Evolutionary conservation across 2,329 filamentous ascomycete genomes (phyloP).

Genomic region (Talaromyces atroroseus): DNA sequence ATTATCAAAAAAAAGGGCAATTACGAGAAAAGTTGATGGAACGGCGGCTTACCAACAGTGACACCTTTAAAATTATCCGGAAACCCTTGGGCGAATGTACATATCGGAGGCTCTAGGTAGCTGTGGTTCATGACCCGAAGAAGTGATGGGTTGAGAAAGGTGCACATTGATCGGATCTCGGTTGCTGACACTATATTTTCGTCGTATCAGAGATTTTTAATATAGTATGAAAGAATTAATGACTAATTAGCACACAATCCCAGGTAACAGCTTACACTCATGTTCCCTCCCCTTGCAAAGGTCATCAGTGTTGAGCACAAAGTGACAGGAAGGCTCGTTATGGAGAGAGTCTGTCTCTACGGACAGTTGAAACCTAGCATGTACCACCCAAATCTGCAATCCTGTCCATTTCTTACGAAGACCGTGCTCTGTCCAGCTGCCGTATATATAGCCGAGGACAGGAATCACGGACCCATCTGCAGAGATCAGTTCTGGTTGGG

Average conservation of each 20-base stretch:
- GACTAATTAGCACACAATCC: too few species aligned
- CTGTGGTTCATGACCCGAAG: constrained; percentile 6
- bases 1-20: background rate
- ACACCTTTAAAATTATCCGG: constrained; percentile 4
- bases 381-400: constrained; percentile 2
- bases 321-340: constrained; percentile 1
- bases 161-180: constrained; percentile 2
- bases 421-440: constrained; percentile 3
- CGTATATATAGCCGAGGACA: constrained; percentile 9
- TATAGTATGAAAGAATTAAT: background rate
- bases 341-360: background rate
- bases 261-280: background rate
- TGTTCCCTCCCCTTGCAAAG: constrained; percentile 1
- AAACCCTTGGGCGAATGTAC: background rate
- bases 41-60: background rate
- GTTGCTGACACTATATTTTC: background rate
- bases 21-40: too few species aligned
- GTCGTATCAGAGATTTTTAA: background rate
- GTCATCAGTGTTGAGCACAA: constrained; percentile 4
- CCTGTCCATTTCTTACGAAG: constrained; percentile 3
- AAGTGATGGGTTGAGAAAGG: constrained; percentile 8
- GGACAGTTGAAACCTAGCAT: background rate
- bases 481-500: constrained; percentile 2
- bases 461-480: constrained; percentile 1
- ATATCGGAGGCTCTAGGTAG: background rate